Conservation (phyloP, 176 grass and related monocot species). For the Hyparrhenia diplandra region DNA sequence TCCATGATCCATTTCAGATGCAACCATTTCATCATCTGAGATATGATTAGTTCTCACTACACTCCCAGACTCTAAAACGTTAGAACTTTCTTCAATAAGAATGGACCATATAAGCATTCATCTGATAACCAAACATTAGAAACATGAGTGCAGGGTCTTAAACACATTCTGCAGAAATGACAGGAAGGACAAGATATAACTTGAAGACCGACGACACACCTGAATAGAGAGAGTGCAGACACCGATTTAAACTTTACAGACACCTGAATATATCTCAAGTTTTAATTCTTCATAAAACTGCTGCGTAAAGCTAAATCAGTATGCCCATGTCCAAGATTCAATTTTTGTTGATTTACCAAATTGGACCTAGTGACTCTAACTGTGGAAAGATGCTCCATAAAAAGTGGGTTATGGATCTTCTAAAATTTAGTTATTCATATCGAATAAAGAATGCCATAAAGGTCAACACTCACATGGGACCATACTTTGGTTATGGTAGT, state of each 20-base stretch:
- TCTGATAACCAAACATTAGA: conserved; percentile 44
- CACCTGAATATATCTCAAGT: neutral
- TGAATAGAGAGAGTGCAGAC: neutral
- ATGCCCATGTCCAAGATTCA: neutral
- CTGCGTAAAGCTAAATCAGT: conserved; percentile 1
- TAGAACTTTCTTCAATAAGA: conserved; percentile 50
- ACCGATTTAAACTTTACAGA: neutral
- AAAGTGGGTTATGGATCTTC: neutral
- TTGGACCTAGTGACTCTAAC: neutral
- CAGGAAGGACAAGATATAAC: neutral
- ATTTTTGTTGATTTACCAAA: neutral
- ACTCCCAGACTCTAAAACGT: conserved; percentile 11
- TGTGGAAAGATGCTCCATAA: neutral
- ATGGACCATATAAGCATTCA: no score
- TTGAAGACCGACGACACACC: neutral
- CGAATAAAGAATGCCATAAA: neutral
- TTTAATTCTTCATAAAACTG: neutral
- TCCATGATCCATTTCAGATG: no score
- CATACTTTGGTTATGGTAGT: neutral
- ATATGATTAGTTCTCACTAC: conserved; percentile 18
- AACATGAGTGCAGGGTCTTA: neutral
- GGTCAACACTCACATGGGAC: neutral
- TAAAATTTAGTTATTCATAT: neutral
- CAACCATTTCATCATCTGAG: conserved; percentile 32
- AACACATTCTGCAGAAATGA: neutral